Base-by-base conservation (phyloP, 1,284 basidiomycete genomes). In the Cryptococcus hybrid region DNA sequence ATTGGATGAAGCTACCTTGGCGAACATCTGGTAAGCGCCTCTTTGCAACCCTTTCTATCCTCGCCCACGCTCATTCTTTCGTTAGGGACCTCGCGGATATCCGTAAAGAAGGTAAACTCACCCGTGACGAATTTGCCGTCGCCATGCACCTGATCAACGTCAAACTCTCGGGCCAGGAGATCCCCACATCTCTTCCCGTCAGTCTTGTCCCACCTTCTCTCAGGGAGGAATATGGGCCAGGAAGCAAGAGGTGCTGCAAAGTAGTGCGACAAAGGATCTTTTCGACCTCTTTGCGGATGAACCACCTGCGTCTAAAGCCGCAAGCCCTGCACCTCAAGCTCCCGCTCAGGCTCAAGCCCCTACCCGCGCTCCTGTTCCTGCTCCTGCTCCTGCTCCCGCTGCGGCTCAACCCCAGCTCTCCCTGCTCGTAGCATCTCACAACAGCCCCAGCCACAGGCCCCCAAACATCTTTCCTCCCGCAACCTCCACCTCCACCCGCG, bases 141-240 rank as follows among this genome's bases (percentile, higher is more conserved):
- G 96, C 94, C 3, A 88, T 97, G 87, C 86, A 95, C 77, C 84
- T 99, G 49, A 98, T 99, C 71, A 90, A 92, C 75, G 84, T 84
- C 66, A 92, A 88, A 74, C 80, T 98, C 2, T 83, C 85, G 1
- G 95, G 95, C n/a, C 86, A 86, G 61, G 87, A 90, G 1, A 77
- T 95, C 30, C 96, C 96, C 0, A 61, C 81, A 0, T 77, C 80
- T 30, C 82, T 99, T 13, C 92, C 93, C 0, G 72, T 76, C 30
- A 84, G 85, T 40, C 82, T 99, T 46, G 76, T 97, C 8, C 95
- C 96, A 4, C 93, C 93, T 0, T 65, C 66, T 1, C 59, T 79
- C 9, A 68, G 78, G 12, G 61, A 62, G 9, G 49, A 61, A 8
- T 57, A 56, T 43, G 57, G 57, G 4, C 24, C 24, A 24, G 55